A percentile compares a stretch with the other conserved stretches of the same genome.
These are phyloP conservation scores for Nitzschia sp. DNA, from an alignment of 108 stramenopile genomes.

Conservation along the genomic window DNA sequence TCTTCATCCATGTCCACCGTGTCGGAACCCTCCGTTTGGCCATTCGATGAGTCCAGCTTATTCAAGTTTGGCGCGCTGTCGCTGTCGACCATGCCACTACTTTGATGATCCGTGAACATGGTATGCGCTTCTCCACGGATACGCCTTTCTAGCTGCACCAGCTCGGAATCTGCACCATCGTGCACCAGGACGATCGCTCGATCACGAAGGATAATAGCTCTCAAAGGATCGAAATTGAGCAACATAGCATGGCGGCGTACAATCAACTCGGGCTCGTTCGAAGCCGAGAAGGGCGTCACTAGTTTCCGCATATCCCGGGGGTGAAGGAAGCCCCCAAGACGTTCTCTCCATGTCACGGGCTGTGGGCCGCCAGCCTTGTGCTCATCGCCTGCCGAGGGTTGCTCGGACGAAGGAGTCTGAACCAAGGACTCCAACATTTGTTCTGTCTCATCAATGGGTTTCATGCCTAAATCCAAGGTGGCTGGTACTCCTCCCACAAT, in stretches of 20 bases:
- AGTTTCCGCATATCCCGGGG: slow-evolving; percentile 91
- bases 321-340: slow-evolving; percentile 86
- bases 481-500: slow-evolving; percentile 2
- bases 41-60: not conserved
- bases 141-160: slow-evolving; percentile 66
- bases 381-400: not conserved
- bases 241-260: slow-evolving; percentile 87
- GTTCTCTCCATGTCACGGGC: slow-evolving; percentile 53
- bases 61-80: slow-evolving; percentile 7
- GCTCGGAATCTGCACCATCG: slow-evolving; percentile 84
- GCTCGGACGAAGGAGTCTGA: not conserved
- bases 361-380: not conserved
- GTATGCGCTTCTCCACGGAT: slow-evolving; percentile 32
- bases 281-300: slow-evolving; percentile 86
- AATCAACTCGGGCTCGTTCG: slow-evolving; percentile 85
- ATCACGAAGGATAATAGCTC: slow-evolving; percentile 82
- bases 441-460: slow-evolving; percentile 4
- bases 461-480: not conserved
- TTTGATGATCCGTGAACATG: not conserved
- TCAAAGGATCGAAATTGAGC: slow-evolving; percentile 84
- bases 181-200: slow-evolving; percentile 81
- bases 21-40: not conserved
- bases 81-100: slow-evolving; percentile 15
- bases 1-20: slow-evolving; percentile 22
- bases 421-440: not conserved